Evolutionary conservation across 352 stramenopile species (phyloP), one percentile per base, ranked within the genome.

Genomic region (Plasmopara viticola): DNA sequence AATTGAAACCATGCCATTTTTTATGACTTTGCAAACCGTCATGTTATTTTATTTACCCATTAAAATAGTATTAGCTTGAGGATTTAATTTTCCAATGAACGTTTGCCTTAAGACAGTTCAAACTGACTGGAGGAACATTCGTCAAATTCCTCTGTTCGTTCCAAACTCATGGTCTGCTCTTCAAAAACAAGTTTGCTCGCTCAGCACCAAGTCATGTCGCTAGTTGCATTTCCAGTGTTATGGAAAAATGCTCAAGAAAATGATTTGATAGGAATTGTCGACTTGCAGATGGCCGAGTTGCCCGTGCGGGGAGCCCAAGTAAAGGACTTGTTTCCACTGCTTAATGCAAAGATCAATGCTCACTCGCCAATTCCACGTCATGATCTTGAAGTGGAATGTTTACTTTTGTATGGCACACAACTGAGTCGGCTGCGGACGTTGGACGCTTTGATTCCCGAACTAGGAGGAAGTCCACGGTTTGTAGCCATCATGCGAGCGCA

Each of bases 371-470:
- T 9, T 9, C 12, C 14, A 14, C 4, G 41, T 18, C n/a, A 9
- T 2, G n/a, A 9, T 17, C 41, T 17, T 13, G 41, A 47, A 47
- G 41, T 47, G 41, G 41, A 47, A 29, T 14, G 20, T 4, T 38
- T 53, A 9, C 9, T 53, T 29, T 28, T 43, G 7, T 14, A 44
- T 5, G 55, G 55, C 9, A 48, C 9, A 12, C 33, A 20, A 17
- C 6, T 56, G 28, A 45, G 34, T 17, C 15, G 8, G 15, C 25
- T 14, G 28, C 35, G 34, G 9, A 14, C 17, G 1, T 40, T 58
- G 9, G 18, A 53, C 14, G 15, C 37, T 1, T 30, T 62, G 4
- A 54, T 56, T 43, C 54, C 54, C 6, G 47, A 62, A 29, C 13
- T 62, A 13, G 35, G 12, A 18, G 37, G 6, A 7, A 44, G 41